Evolutionary conservation across 805 yeast genomes (phyloP).

Genomic region (Saccharomyces cerevisiae): DNA sequence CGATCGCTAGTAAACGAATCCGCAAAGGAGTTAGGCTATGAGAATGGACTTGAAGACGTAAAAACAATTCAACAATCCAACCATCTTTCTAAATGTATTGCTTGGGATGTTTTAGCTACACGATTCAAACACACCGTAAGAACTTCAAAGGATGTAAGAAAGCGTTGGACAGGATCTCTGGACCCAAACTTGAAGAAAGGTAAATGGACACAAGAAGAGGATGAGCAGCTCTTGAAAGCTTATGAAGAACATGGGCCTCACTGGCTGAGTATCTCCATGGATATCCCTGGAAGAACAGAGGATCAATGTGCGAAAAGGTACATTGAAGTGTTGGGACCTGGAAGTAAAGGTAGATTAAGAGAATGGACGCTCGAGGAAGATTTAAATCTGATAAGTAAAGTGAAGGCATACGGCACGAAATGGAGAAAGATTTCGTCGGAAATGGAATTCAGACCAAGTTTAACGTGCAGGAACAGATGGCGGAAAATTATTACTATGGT

Average conservation of each 20-base stretch:
- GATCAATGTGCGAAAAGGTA: constrained; percentile 93
- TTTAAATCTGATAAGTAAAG: constrained; percentile 53
- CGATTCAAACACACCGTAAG: constrained; percentile 42
- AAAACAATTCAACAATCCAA: constrained; percentile 23
- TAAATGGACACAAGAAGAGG: constrained; percentile 80
- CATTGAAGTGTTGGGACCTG: constrained; percentile 79
- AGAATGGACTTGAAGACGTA: constrained; percentile 29
- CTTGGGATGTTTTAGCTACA: constrained; percentile 56
- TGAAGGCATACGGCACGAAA: constrained; percentile 68
- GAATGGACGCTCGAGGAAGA: constrained; percentile 81
- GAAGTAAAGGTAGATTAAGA: constrained; percentile 63
- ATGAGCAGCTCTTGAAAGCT: constrained; percentile 53
- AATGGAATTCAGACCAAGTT: constrained; percentile 72
- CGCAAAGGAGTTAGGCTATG: constrained; percentile 29
- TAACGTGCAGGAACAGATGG: constrained; percentile 91
- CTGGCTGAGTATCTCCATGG: constrained; percentile 77
- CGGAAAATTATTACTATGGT: constrained; percentile 73
- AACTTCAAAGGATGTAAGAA: constrained; percentile 74
- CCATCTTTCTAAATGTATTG: constrained; percentile 31
- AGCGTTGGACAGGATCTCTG: constrained; percentile 78
- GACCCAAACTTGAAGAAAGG: constrained; percentile 81
- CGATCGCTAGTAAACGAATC: constrained; percentile 35
- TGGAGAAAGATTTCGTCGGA: constrained; percentile 76
- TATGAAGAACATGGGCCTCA: constrained; percentile 63
- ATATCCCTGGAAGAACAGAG: constrained; percentile 78